Evolutionary conservation across 257 asterid species (phyloP).

Genomic region (Ligustrum vulgare): DNA sequence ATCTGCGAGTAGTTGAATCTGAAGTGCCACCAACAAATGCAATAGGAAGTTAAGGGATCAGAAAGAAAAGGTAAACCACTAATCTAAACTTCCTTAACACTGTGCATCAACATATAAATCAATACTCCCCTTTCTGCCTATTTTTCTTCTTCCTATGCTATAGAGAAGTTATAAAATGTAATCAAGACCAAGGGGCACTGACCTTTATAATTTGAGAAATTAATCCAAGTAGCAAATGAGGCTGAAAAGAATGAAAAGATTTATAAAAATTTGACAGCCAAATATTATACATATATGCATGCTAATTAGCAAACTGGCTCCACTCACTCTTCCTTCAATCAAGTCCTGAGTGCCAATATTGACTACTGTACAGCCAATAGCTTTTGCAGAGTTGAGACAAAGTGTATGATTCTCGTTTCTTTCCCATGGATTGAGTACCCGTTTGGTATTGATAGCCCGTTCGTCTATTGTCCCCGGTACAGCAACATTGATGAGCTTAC

Average conservation of each 20-base stretch:
- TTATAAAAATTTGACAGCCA: slow-evolving; percentile 12
- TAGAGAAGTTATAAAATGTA: slow-evolving; percentile 15
- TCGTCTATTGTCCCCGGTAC: slow-evolving; percentile 92
- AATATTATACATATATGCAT: slow-evolving; percentile 13
- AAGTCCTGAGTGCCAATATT: slow-evolving; percentile 93
- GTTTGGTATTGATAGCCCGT: slow-evolving; percentile 84
- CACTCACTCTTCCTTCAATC: slow-evolving; percentile 95
- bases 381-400: slow-evolving; percentile 96
- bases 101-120: not conserved
- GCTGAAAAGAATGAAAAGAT: slow-evolving; percentile 53
- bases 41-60: slow-evolving; percentile 22
- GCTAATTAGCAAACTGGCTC: slow-evolving; percentile 21
- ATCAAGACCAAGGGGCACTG: slow-evolving; percentile 31
- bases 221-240: slow-evolving; percentile 91
- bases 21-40: slow-evolving; percentile 33
- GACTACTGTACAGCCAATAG: slow-evolving; percentile 95
- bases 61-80: slow-evolving; percentile 23
- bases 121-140: slow-evolving; percentile 3
- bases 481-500: slow-evolving; percentile 95
- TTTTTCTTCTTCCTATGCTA: slow-evolving; percentile 9
- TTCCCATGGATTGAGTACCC: slow-evolving; percentile 92
- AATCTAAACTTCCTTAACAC: slow-evolving; percentile 16
- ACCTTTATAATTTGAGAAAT: slow-evolving; percentile 98
- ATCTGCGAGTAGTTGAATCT: slow-evolving; percentile 97
- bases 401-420: slow-evolving; percentile 95